Evolutionary conservation across 2,329 filamentous ascomycete genomes (phyloP), one percentile per base, ranked within the genome.

Genomic region (Claviceps monticola): DNA sequence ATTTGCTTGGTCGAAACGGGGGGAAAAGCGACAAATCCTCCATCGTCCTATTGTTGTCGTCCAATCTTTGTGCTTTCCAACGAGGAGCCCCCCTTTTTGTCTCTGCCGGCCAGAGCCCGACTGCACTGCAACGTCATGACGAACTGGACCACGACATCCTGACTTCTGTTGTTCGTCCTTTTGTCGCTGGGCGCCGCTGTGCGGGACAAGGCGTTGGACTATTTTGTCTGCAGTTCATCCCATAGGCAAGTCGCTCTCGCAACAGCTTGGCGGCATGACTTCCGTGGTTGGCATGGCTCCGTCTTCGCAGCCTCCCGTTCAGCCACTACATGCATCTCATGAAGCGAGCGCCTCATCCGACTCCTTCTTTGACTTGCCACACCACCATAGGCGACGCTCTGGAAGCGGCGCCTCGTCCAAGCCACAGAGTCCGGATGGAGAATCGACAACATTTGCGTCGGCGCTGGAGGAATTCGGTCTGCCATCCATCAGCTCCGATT

Each of bases 401-500:
- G 50, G 13, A 26, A 23, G 44, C 7, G 19, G 11, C n/a, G 38
- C 21, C 21, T 42, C 48, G 6, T 39, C 46, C 9, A n/a, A 19
- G 11, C 16, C 21, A 21, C 34, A 42, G 23, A 23, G 39, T 13
- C 16, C 21, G 23, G 43, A 39, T 45, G 17, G 13, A 26, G 39
- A 47, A 42, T 29, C 48, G 1, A 34, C 49, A 36, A 4, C 14
- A 4, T n/a, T 48, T 7, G 34, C 39, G 26, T n/a, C 55, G 41
- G 48, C 39, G 51, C 60, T 71, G 21, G 65, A 72, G 14, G 61
- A 65, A 53, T 77, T 78, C 61, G 74, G 77, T 53, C 64, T 80
- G 37, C 72, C 75, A 39, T 72, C 73, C 0, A 74, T 80, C 62
- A 72, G 78, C 55, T 68, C 74, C 58, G 70, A 70, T 56, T 66